These are phyloP conservation scores for Sclerospora graminicola DNA, from an alignment of 352 stramenopile genomes.

Conservation along the genomic window DNA sequence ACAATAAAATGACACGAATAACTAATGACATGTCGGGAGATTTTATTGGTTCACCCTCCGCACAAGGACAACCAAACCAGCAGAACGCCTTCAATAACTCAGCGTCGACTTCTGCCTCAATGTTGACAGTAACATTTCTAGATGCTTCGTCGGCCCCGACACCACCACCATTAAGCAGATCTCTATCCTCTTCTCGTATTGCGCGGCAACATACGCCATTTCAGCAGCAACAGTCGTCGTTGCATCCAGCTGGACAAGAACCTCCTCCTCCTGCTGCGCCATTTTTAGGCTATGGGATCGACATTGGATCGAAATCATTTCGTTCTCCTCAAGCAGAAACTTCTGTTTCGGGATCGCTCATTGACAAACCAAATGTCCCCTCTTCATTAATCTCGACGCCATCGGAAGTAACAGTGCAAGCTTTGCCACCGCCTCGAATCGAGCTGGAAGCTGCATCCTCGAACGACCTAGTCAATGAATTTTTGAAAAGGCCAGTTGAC, in stretches of 20 bases:
- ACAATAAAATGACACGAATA: constrained; percentile 9
- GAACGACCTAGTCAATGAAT: constrained; percentile 55
- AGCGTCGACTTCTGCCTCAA: constrained; percentile 1
- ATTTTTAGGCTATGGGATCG: constrained; percentile 55
- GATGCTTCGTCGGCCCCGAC: constrained; percentile 29
- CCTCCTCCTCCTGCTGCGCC: constrained; percentile 47
- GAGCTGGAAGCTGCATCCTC: constrained; percentile 19
- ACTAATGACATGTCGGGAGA: constrained; percentile 21
- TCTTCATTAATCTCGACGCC: constrained; percentile 8
- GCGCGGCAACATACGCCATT: constrained; percentile 13
- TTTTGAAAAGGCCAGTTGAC: constrained; percentile 42
- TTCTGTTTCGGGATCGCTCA: constrained; percentile 7
- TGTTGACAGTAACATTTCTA: constrained; percentile 2
- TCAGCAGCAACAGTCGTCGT: constrained; percentile 12
- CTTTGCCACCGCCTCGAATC: constrained; percentile 12
- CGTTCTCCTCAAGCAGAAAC: constrained; percentile 7
- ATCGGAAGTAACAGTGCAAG: constrained; percentile 8
- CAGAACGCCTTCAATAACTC: constrained; percentile 31
- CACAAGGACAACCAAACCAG: constrained; percentile 19
- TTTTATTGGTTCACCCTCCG: constrained; percentile 28
- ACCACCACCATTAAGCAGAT: constrained; percentile 12
- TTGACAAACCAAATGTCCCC: constrained; percentile 10
- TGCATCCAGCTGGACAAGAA: constrained; percentile 25
- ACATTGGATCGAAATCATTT: constrained; percentile 32
- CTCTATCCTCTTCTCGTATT: constrained; percentile 8